Evolutionary conservation across 345 rosid species (phyloP).

Genomic region (Citrus reticulata): DNA sequence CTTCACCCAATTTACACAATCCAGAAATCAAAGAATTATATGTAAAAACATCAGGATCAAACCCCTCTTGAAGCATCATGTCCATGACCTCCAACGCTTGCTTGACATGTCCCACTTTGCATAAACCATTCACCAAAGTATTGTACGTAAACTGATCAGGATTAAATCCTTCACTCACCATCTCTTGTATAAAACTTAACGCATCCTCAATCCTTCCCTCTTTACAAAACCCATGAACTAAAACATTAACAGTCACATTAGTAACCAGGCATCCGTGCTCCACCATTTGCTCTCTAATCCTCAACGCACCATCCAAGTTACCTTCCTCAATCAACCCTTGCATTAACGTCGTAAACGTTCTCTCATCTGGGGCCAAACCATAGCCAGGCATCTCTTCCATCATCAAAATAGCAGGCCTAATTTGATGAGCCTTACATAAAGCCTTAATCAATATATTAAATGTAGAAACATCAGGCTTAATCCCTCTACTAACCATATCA

Average conservation of each 20-base stretch:
- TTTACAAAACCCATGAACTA: constrained; percentile 84
- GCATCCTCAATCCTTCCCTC: constrained; percentile 73
- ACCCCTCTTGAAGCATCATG: constrained; percentile 82
- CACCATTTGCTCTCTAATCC: constrained; percentile 61
- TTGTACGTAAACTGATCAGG: constrained; percentile 83
- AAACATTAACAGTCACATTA: constrained; percentile 70
- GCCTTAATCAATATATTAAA: constrained; percentile 83
- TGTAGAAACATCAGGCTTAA: constrained; percentile 76
- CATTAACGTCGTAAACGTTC: constrained; percentile 80
- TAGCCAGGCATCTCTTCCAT: constrained; percentile 82
- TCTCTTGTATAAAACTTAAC: constrained; percentile 57
- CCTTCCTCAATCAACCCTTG: constrained; percentile 88
- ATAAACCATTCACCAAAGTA: constrained; percentile 78
- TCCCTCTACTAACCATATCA: constrained; percentile 51
- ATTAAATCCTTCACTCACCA: constrained; percentile 59
- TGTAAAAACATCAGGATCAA: constrained; percentile 76
- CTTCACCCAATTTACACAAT: constrained; percentile 74
- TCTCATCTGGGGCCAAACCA: constrained; percentile 74
- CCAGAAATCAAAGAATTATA: constrained; percentile 83
- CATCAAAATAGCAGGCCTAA: constrained; percentile 78
- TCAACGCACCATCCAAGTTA: constrained; percentile 67
- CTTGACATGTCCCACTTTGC: constrained; percentile 71
- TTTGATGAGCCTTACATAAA: constrained; percentile 79
- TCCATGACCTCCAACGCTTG: constrained; percentile 83
- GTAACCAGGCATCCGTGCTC: constrained; percentile 48